Evolutionary conservation across 306 rosid species (phyloP), one percentile per base, ranked within the genome.

Genomic region (Castanopsis chinensis): DNA sequence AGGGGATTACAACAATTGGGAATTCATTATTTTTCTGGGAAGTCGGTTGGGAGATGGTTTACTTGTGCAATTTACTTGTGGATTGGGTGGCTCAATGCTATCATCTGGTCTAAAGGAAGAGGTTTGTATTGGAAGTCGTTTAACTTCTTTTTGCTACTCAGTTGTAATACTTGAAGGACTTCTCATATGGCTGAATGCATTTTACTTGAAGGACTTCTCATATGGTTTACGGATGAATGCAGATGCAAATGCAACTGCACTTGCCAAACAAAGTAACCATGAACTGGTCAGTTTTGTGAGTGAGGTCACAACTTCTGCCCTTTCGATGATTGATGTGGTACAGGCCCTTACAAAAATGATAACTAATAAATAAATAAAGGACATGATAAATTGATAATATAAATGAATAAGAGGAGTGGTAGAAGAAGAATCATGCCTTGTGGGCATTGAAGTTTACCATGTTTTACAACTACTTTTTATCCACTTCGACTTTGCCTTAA

Each of bases 11-110:
- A 64, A 86, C 95, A 76, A 74, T 95, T 61, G 99, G 98, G 68
- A 89, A 82, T 87, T 91, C 95, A 21, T 80, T 95, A 82, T 90
- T 95, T 87, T 95, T 78, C 87, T 95, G 45, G 97, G 94, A 73
- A 95, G 99, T 85, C 93, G 94, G 76, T 79, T 95, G 83, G 98
- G 99, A 79, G 99, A 95, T 85, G 92, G 99, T 85, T 81, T 89
- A 90, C 90, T 95, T 85, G 99, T 92, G 85, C 99, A 95, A 85
- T 95, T 85, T 85, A 91, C 97, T 76, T 81, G 87, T 88, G 97
- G 97, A 81, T 85, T 83, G 37, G 94, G 93, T 74, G 75, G 75
- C 77, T 87, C 94, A 30, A 73, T 83, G 81, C 74, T 84, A 81
- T 81, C 97, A 73, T 82, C 97, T 76, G 83, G 83, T 85, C 72